Percentiles rank a stretch among this genome's conserved stretches.
These are phyloP conservation scores for Colletotrichum tanaceti DNA, from an alignment of 2,329 filamentous ascomycete genomes.

Conservation along the genomic window DNA sequence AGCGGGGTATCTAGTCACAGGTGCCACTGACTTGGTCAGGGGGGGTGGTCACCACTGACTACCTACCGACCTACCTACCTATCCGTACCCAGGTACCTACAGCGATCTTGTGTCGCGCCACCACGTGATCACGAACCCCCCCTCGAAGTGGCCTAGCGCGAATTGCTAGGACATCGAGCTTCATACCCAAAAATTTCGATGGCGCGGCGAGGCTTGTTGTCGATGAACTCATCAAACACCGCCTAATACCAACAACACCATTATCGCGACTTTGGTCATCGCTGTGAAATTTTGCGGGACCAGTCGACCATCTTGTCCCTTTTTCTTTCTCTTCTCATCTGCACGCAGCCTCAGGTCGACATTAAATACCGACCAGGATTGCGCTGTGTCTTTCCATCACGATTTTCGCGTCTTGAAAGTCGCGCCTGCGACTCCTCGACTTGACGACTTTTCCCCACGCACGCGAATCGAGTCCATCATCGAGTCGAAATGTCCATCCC, in stretches of 20 bases:
- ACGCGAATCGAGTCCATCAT: slow-evolving; percentile 26
- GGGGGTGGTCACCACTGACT: too few relatives aligned
- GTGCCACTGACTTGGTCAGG: slow-evolving; percentile 9
- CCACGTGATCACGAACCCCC: slow-evolving; percentile 8
- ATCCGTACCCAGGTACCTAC: too few relatives aligned
- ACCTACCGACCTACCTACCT: too few relatives aligned
- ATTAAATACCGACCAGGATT: slow-evolving; percentile 33
- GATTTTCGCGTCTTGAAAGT: slow-evolving; percentile 40
- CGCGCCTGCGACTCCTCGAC: slow-evolving; percentile 40
- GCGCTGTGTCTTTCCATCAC: slow-evolving; percentile 30
- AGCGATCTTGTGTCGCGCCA: too few relatives aligned
- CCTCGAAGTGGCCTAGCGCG: slow-evolving; percentile 20
- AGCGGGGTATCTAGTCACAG: slow-evolving; percentile 2
- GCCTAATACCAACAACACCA: slow-evolving; percentile 28
- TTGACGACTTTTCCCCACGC: slow-evolving; percentile 28
- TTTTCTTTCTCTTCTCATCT: neutral
- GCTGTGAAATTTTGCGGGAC: slow-evolving; percentile 42
- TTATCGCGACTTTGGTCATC: slow-evolving; percentile 40
- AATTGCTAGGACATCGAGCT: slow-evolving; percentile 20
- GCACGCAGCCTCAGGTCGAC: slow-evolving; percentile 15
- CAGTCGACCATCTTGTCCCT: slow-evolving; percentile 4
- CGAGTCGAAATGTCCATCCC: slow-evolving; percentile 62
- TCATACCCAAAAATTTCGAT: slow-evolving; percentile 38
- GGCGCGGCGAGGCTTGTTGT: slow-evolving; percentile 36
- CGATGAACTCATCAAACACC: slow-evolving; percentile 33